Conservation (phyloP, 176 grass and related monocot species). For the Urochloa ruziziensis region DNA sequence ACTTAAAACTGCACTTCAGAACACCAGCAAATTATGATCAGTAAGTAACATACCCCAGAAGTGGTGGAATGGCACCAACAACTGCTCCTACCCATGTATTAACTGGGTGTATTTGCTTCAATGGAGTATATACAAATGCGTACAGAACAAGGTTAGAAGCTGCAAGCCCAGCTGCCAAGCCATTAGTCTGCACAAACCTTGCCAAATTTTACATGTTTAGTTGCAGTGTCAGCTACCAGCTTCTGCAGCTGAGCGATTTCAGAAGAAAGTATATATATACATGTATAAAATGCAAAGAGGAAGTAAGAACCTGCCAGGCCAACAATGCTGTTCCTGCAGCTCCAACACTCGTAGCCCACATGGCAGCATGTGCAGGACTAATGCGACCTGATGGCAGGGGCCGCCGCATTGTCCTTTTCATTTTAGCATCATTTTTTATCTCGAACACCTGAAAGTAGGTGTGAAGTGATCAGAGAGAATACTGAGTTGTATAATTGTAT, state of each 20-base stretch:
- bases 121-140: conserved; percentile 96
- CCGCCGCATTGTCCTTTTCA: conserved; percentile 83
- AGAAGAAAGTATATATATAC: neutral
- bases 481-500: neutral
- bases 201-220: conserved; percentile 57
- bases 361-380: conserved; percentile 72
- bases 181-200: conserved; percentile 87
- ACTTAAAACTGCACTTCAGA: conserved; percentile 22
- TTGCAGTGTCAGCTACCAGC: conserved; percentile 12
- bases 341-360: conserved; percentile 92
- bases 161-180: conserved; percentile 76
- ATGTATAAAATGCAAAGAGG: conserved; percentile 25
- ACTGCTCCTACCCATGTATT: conserved; percentile 99
- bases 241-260: neutral
- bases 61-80: conserved; percentile 96
- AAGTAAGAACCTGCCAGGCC: conserved; percentile 72
- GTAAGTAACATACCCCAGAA: conserved; percentile 70
- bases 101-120: conserved; percentile 96
- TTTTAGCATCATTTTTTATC: conserved; percentile 89
- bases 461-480: neutral
- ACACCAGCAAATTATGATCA: conserved; percentile 5
- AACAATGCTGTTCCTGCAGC: conserved; percentile 75
- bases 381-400: conserved; percentile 88
- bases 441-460: conserved; percentile 63
- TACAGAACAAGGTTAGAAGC: conserved; percentile 92